Percentiles rank a stretch among this genome's conserved stretches.
Evolutionary conservation across 805 yeast genomes (phyloP).

Genomic region (Starmerella etchellsii): DNA sequence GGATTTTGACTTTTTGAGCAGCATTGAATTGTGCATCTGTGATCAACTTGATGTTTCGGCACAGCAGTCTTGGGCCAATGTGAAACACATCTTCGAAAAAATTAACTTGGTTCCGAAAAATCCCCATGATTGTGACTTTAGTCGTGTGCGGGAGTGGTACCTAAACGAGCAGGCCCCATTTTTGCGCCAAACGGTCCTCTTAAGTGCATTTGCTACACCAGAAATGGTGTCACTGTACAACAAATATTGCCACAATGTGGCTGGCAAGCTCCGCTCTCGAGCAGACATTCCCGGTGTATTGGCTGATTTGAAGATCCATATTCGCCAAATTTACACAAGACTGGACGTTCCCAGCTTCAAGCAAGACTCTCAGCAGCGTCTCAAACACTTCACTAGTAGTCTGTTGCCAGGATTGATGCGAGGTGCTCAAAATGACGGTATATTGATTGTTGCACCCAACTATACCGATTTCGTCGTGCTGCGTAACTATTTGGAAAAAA

Average conservation of each 20-base stretch:
- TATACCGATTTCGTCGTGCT: constrained; percentile 77
- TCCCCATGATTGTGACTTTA: constrained; percentile 75
- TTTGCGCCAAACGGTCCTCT: constrained; percentile 66
- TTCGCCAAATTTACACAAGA: constrained; percentile 48
- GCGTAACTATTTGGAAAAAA: constrained; percentile 49
- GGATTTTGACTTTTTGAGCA: constrained; percentile 71
- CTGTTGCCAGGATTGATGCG: constrained; percentile 57
- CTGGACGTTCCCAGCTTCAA: constrained; percentile 43
- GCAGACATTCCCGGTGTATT: constrained; percentile 45
- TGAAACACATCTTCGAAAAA: constrained; percentile 50
- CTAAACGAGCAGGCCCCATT: constrained; percentile 66
- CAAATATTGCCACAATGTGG: constrained; percentile 28
- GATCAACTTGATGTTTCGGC: constrained; percentile 80
- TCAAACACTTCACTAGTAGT: constrained; percentile 63
- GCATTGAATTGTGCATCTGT: constrained; percentile 67
- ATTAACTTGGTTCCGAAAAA: constrained; percentile 66
- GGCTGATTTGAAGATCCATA: constrained; percentile 48
- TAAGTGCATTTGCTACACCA: constrained; percentile 70
- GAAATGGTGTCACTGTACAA: constrained; percentile 52
- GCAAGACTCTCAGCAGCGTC: constrained; percentile 70
- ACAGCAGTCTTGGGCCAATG: constrained; percentile 89
- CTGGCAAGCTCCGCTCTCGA: constrained; percentile 28
- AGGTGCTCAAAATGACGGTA: constrained; percentile 55
- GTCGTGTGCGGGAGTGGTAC: constrained; percentile 84
- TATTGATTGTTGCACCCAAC: constrained; percentile 67